Base-by-base conservation (phyloP, 225 moss, liverwort and hornwort species). In the Anthoceros angustus region DNA sequence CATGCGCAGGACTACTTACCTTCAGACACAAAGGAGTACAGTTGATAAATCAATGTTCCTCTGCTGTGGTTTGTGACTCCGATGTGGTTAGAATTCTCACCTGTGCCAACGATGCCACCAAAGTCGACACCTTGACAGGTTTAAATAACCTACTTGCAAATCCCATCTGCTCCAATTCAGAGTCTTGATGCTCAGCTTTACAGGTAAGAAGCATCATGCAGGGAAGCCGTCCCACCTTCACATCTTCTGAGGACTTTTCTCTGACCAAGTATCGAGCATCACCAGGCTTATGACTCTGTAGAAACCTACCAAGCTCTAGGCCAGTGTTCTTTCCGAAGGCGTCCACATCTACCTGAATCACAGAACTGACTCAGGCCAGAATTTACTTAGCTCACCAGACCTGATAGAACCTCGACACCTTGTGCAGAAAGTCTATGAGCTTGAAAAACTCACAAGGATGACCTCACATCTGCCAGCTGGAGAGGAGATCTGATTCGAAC, bases 291-390 rank as follows among this genome's bases (percentile, higher is more conserved):
- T 24, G 40, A 5, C 62, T 18, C 9, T 42, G 20, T n/a, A 72
- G 24, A 62, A 62, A 67, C 18, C 21, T 67, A 16, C 72, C 72
- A 25, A 72, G 40, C 66, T 72, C 72, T 9, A 67, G 20, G 12
- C 72, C 72, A 8, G 67, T 61, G 25, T 67, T 38, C 61, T 67
- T 66, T 42, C 72, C 72, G 25, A 72, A 72, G 20, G 66, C 66
- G 32, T 72, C 55, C 32, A 66, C 55, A 43, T 72, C 72, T 62
- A 72, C 66, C 66, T 66, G 61, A 40, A 70, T 48, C 64, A 70
- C 72, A 72, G 55, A 15, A 15, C 8, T 46, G n/a, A 20, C 32
- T 32, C 32, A 32, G 32, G 32, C 65, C 70, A 40, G 38, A 70
- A n/a, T 64, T 45, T 21, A 48, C 16, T n/a, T 65, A 48, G 11